A percentile compares a stretch with the other conserved stretches of the same genome.
These are phyloP conservation scores for Annulohypoxylon nitens DNA, from an alignment of 495 filamentous ascomycete species.

Conservation along the genomic window DNA sequence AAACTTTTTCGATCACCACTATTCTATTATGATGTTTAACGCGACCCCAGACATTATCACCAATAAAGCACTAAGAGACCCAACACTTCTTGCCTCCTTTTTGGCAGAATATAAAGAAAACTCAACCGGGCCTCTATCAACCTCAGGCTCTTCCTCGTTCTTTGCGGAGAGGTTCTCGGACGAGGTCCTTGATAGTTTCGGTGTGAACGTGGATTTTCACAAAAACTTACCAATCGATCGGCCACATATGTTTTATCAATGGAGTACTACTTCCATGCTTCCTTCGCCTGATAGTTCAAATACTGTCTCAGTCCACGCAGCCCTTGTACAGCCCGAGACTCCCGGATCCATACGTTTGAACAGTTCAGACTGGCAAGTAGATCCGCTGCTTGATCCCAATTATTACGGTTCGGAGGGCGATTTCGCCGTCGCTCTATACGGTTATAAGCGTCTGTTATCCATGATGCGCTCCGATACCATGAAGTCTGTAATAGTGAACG, in stretches of 20 bases:
- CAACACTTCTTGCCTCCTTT: conserved; percentile 12
- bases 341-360: conserved; percentile 21
- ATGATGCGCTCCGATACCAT: conserved; percentile 36
- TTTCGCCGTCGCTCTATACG: conserved; percentile 24
- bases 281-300: conserved; percentile 13
- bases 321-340: conserved; percentile 35
- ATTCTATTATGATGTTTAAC: conserved; percentile 31
- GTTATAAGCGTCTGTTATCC: conserved; percentile 27
- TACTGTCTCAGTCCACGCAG: conserved; percentile 18
- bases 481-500: conserved; percentile 15
- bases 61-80: conserved; percentile 12
- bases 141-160: conserved; percentile 25
- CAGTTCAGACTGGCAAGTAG: conserved; percentile 26
- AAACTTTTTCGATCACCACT: conserved; percentile 65
- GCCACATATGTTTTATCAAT: conserved; percentile 31
- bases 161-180: conserved; percentile 34
- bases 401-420: conserved; percentile 35
- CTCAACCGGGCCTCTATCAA: conserved; percentile 30
- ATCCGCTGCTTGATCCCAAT: conserved; percentile 31
- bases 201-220: conserved; percentile 27
- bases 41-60: conserved; percentile 34
- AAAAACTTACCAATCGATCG: conserved; percentile 33
- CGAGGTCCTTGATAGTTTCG: conserved; percentile 25
- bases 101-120: conserved; percentile 28
- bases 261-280: conserved; percentile 7